Conservation (phyloP, 352 stramenopile genomes). For the Phytophthora ohioensis region DNA sequence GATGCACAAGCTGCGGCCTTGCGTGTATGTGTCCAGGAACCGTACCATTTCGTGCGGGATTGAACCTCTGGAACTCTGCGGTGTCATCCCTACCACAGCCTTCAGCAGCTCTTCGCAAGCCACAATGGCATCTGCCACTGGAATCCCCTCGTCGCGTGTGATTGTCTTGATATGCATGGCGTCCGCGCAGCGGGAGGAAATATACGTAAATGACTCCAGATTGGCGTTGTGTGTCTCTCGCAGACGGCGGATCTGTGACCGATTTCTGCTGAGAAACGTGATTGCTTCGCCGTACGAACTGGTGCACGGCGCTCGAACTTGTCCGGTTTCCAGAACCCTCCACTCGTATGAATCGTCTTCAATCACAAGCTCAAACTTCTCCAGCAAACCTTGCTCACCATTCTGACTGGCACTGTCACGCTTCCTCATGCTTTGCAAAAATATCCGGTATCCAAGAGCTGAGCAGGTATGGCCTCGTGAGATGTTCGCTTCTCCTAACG, state of each 20-base stretch:
- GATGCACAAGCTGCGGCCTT: constrained; percentile 44
- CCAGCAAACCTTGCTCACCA: constrained; percentile 40
- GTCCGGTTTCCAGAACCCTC: constrained; percentile 51
- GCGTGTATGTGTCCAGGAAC: constrained; percentile 42
- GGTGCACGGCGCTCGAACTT: constrained; percentile 47
- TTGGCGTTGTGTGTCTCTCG: constrained; percentile 36
- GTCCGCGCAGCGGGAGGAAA: constrained; percentile 45
- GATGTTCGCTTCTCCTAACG: constrained; percentile 49
- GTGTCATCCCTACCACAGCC: constrained; percentile 39
- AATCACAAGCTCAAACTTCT: constrained; percentile 51
- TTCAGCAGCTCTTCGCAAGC: constrained; percentile 47
- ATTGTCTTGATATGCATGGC: constrained; percentile 45
- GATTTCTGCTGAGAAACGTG: constrained; percentile 35
- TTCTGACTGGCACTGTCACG: not conserved
- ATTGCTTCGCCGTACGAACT: constrained; percentile 37
- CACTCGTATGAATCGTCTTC: constrained; percentile 54
- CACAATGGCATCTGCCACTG: constrained; percentile 40
- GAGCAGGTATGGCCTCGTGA: constrained; percentile 57
- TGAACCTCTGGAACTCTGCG: constrained; percentile 22
- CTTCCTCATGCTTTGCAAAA: constrained; percentile 53
- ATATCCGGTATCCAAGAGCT: constrained; percentile 57
- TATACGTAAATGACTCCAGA: constrained; percentile 45
- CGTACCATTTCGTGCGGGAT: constrained; percentile 37
- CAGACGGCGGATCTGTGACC: constrained; percentile 39
- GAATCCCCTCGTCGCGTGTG: constrained; percentile 45